These are phyloP conservation scores for Apiotrichum brassicae DNA, from an alignment of 1,284 basidiomycete genomes.

Conservation along the genomic window DNA sequence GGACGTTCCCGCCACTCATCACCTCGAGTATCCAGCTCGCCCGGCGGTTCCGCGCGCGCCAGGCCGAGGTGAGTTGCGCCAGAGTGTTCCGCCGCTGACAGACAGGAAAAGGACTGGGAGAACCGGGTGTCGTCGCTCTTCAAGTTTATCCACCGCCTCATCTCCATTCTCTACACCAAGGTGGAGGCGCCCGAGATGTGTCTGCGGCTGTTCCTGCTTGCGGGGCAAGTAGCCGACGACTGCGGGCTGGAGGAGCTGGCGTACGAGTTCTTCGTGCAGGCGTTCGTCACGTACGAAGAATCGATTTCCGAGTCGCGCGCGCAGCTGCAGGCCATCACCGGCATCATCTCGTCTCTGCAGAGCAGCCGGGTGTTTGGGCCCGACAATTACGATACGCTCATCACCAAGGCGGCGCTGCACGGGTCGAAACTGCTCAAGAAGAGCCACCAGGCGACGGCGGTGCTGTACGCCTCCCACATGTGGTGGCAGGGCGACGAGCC, in stretches of 20 bases:
- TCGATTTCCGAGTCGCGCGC: conserved; percentile 85
- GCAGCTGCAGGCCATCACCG: conserved; percentile 84
- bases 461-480: conserved; percentile 87
- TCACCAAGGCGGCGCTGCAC: conserved; percentile 91
- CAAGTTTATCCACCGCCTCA: conserved; percentile 86
- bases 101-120: conserved; percentile 68
- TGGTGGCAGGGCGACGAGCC: conserved; percentile 80
- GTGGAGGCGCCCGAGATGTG: conserved; percentile 86
- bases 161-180: conserved; percentile 79
- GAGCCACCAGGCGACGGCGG: conserved; percentile 88
- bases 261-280: conserved; percentile 92
- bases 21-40: conserved; percentile 84
- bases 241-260: conserved; percentile 87
- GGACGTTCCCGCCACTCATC: conserved; percentile 88
- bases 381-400: conserved; percentile 91
- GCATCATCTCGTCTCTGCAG: conserved; percentile 82
- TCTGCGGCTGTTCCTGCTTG: conserved; percentile 84
- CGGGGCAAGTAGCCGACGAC: conserved; percentile 85
- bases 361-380: conserved; percentile 74
- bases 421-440: conserved; percentile 91
- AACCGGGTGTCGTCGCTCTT: conserved; percentile 72
- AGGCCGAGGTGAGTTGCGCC: conserved; percentile 23
- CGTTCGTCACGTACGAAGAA: conserved; percentile 92
- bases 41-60: conserved; percentile 72
- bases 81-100: not conserved